These are phyloP conservation scores for Sambucus nigra DNA, from an alignment of 129 eudicot species.

Conservation along the genomic window DNA sequence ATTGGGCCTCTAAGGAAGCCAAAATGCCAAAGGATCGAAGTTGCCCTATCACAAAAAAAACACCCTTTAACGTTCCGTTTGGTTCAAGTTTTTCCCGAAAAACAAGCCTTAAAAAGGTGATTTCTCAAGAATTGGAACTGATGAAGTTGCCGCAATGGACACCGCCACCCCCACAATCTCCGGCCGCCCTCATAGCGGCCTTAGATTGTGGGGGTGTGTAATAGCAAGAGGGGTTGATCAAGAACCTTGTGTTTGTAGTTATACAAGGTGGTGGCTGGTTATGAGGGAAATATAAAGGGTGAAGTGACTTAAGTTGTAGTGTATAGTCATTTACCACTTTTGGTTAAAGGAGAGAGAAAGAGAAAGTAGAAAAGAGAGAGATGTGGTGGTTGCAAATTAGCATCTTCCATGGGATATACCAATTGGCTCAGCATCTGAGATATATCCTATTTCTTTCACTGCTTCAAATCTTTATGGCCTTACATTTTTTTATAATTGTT, in stretches of 20 bases:
- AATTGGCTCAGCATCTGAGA: slow-evolving; percentile 29
- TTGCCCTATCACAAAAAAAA: slow-evolving; percentile 59
- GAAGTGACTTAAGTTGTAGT: slow-evolving; percentile 27
- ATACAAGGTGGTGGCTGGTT: slow-evolving; percentile 17
- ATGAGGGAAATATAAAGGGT: slow-evolving; percentile 22
- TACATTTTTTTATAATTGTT: background rate
- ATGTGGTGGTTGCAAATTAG: slow-evolving; percentile 16
- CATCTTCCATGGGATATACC: slow-evolving; percentile 54
- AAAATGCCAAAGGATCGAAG: slow-evolving; percentile 65
- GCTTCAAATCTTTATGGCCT: background rate
- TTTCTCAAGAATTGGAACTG: slow-evolving; percentile 5
- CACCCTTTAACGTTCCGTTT: too few species aligned
- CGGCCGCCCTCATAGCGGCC: too few species aligned
- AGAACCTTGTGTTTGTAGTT: slow-evolving; percentile 12
- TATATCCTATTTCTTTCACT: slow-evolving; percentile 1
- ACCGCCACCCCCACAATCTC: slow-evolving; percentile 8
- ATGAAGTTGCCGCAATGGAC: slow-evolving; percentile 1
- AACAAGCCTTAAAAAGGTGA: slow-evolving; percentile 3
- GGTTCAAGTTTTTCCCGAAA: too few species aligned
- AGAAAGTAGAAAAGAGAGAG: slow-evolving; percentile 1
- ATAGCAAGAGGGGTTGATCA: slow-evolving; percentile 25
- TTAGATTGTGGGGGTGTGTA: slow-evolving; percentile 13
- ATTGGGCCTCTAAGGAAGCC: slow-evolving; percentile 5
- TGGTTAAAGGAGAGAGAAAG: slow-evolving; percentile 15
- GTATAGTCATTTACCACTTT: slow-evolving; percentile 20